These are phyloP conservation scores for Colletotrichum spinosum DNA, from an alignment of 2,329 filamentous ascomycete genomes.

Conservation along the genomic window DNA sequence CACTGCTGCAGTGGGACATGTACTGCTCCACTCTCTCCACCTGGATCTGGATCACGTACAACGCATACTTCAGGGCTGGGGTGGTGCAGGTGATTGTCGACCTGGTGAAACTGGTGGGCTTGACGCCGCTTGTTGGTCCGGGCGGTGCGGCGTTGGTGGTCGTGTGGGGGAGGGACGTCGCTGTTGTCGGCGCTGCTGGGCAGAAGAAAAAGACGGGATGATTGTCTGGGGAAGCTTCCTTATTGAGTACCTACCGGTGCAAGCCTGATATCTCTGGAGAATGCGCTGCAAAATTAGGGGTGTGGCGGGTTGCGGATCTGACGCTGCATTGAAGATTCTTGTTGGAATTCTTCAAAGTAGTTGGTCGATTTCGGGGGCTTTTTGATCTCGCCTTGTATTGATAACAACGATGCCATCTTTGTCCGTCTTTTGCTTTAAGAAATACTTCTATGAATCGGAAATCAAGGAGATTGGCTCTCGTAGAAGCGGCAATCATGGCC, in stretches of 20 bases:
- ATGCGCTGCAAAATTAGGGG: no score
- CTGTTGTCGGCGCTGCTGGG: not conserved
- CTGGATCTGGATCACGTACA: constrained; percentile 29
- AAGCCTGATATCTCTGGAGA: not conserved
- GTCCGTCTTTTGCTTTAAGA: no score
- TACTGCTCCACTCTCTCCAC: constrained; percentile 37
- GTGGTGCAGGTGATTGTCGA: constrained; percentile 1
- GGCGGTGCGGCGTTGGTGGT: constrained; percentile 38
- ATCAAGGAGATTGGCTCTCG: no score
- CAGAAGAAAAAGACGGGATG: constrained; percentile 6
- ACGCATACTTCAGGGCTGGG: constrained; percentile 30
- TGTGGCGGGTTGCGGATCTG: no score
- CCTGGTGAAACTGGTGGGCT: constrained; percentile 9
- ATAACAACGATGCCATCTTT: no score
- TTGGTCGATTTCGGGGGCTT: no score
- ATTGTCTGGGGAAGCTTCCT: not conserved
- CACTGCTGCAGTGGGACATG: constrained; percentile 41
- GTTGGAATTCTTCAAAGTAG: no score
- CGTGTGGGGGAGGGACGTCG: constrained; percentile 39
- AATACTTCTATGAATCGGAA: no score
- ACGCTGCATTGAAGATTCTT: no score
- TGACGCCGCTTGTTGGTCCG: constrained; percentile 37
- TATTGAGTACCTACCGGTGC: not conserved
- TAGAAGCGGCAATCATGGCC: no score
- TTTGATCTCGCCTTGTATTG: no score